A percentile compares a stretch with the other conserved stretches of the same genome.
Conservation (phyloP, 768 basidiomycete species). For the Hydnomerulius pinastri region DNA sequence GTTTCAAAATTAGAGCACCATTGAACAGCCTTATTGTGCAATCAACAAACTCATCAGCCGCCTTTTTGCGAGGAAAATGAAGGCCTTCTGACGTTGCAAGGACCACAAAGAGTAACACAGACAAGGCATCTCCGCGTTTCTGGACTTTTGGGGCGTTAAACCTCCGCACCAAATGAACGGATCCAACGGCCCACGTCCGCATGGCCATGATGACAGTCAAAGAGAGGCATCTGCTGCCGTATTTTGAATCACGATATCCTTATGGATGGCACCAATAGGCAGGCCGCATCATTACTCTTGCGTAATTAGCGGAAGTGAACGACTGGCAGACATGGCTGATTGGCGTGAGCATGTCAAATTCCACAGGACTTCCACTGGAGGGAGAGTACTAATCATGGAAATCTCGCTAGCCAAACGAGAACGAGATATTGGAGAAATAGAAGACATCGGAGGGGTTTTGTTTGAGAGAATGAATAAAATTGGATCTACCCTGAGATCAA, state of each 20-base stretch:
- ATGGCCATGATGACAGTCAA: constrained; percentile 5
- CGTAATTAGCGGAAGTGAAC: constrained; percentile 33
- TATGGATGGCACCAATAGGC: constrained; percentile 9
- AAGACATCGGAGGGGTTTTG: not conserved
- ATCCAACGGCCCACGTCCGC: constrained; percentile 18
- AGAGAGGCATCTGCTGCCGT: constrained; percentile 13
- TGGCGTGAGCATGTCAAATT: not conserved
- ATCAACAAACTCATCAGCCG: constrained; percentile 6
- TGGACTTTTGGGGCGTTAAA: constrained; percentile 28
- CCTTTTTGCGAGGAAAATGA: constrained; percentile 19
- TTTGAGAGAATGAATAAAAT: not conserved
- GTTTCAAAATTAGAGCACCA: constrained; percentile 14
- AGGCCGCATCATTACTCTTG: constrained; percentile 15
- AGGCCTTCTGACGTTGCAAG: constrained; percentile 13
- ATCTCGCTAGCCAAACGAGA: not conserved
- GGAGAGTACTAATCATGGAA: constrained; percentile 8
- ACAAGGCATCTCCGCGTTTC: constrained; percentile 30
- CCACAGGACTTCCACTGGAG: constrained; percentile 1
- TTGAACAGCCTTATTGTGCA: constrained; percentile 4
- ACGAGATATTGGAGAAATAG: not conserved
- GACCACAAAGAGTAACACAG: constrained; percentile 15
- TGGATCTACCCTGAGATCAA: not conserved
- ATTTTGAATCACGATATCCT: constrained; percentile 19
- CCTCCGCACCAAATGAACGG: constrained; percentile 33
- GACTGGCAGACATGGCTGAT: constrained; percentile 1